Evolutionary conservation across 345 rosid genomes (phyloP).

Genomic region (Camelina laxa): DNA sequence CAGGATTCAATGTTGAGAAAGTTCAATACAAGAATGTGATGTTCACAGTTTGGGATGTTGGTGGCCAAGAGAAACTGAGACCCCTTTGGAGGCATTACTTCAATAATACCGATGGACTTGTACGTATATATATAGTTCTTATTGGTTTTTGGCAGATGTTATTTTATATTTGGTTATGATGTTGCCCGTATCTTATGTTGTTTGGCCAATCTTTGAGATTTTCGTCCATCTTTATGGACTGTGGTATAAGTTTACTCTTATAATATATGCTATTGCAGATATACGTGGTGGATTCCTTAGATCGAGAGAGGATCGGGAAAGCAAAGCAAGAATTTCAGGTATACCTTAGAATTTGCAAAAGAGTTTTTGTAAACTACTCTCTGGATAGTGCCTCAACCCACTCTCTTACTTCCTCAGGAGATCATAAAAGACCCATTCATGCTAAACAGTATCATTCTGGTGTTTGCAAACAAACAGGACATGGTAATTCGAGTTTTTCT

Average conservation of each 20-base stretch:
- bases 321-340: conserved; percentile 98
- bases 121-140: conserved; percentile 38
- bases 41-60: conserved; percentile 99
- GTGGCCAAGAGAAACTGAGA: conserved; percentile 98
- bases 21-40: conserved; percentile 98
- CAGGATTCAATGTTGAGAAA: conserved; percentile 99
- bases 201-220: conserved; percentile 15
- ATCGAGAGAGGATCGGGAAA: conserved; percentile 90
- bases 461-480: conserved; percentile 98
- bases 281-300: conserved; percentile 97
- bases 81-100: conserved; percentile 99
- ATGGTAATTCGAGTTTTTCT: conserved; percentile 59
- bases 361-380: conserved; percentile 49
- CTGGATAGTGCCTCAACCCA: conserved; percentile 37
- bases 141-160: background rate
- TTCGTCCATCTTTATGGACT: background rate
- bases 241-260: conserved; percentile 17
- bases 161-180: conserved; percentile 16
- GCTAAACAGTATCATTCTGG: conserved; percentile 94
- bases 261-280: conserved; percentile 60
- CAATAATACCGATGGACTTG: conserved; percentile 98
- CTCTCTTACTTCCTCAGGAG: conserved; percentile 56
- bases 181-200: conserved; percentile 11
- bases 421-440: conserved; percentile 96
- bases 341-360: conserved; percentile 36